phyloP scores from a whole-genome alignment of 257 asterid species.

The Solanum microdontum region DNA sequence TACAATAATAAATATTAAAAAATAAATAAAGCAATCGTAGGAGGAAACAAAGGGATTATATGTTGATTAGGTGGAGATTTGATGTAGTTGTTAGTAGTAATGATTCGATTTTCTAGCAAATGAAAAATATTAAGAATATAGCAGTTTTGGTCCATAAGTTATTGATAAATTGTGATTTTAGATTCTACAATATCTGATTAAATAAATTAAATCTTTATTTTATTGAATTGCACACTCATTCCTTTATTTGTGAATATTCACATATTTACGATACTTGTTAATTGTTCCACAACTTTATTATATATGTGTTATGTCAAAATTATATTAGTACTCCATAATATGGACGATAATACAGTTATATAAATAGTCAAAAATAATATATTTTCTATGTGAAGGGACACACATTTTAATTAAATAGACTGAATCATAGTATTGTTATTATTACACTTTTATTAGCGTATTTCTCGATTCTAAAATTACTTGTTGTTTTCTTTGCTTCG shows the following conservation, averaged over 20 bases:
- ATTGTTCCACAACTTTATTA: neutral
- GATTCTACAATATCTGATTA: neutral
- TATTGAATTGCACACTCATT: neutral
- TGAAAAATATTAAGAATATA: neutral
- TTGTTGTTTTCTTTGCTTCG: too few relatives aligned
- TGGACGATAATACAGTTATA: neutral
- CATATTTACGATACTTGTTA: neutral
- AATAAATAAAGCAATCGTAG: neutral
- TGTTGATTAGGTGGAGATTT: conserved; percentile 20
- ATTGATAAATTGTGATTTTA: neutral
- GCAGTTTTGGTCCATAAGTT: neutral
- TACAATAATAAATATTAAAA: neutral
- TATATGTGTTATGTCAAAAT: neutral
- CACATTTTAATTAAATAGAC: neutral
- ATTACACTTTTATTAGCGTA: too few relatives aligned
- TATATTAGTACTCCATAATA: neutral
- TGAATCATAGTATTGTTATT: neutral
- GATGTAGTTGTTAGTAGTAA: conserved; percentile 17
- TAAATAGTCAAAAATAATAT: neutral
- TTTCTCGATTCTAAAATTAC: too few relatives aligned
- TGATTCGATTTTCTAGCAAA: conserved; percentile 15
- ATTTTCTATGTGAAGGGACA: neutral
- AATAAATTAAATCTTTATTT: neutral
- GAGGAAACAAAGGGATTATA: conserved; percentile 31
- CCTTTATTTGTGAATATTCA: neutral